A percentile compares a stretch with the other conserved stretches of the same genome.
These are phyloP conservation scores for Tinospora cordifolia DNA, from an alignment of 164 flowering plant genomes.

Conservation along the genomic window DNA sequence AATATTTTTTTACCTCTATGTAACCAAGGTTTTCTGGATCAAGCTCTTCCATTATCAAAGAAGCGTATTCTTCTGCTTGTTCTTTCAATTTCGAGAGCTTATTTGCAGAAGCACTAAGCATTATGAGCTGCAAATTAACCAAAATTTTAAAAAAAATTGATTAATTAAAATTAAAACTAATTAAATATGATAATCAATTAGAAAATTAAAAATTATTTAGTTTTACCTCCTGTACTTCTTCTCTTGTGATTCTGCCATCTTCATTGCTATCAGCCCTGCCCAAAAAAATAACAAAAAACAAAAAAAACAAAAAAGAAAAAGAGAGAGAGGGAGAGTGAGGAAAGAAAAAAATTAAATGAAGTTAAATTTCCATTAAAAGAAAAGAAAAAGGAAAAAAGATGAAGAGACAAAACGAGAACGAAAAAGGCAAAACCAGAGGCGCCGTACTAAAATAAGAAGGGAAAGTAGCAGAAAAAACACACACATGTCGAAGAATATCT, in stretches of 20 bases:
- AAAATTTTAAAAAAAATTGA: too few species aligned
- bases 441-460: not conserved
- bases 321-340: not conserved
- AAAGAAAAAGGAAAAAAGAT: too few species aligned
- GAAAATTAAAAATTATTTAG: not conserved
- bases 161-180: not conserved
- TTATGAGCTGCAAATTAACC: slow-evolving; percentile 53
- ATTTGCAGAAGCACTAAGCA: slow-evolving; percentile 96
- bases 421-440: too few species aligned
- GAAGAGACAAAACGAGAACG: not conserved
- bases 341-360: too few species aligned
- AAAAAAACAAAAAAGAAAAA: too few species aligned
- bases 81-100: slow-evolving; percentile 75
- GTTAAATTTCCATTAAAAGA: too few species aligned
- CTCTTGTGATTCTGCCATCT: slow-evolving; percentile 86
- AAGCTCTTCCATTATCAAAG: slow-evolving; percentile 91
- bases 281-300: not conserved
- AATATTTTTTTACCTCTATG: slow-evolving; percentile 68
- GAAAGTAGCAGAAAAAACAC: not conserved
- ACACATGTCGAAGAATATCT: slow-evolving; percentile 92
- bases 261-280: slow-evolving; percentile 91
- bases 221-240: slow-evolving; percentile 82
- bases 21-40: slow-evolving; percentile 87
- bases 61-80: slow-evolving; percentile 81
- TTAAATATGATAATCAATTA: not conserved